Percentiles rank a stretch among this genome's conserved stretches.
Conservation (phyloP, 139 green algal genomes). For the Chlamydomonas incerta region DNA sequence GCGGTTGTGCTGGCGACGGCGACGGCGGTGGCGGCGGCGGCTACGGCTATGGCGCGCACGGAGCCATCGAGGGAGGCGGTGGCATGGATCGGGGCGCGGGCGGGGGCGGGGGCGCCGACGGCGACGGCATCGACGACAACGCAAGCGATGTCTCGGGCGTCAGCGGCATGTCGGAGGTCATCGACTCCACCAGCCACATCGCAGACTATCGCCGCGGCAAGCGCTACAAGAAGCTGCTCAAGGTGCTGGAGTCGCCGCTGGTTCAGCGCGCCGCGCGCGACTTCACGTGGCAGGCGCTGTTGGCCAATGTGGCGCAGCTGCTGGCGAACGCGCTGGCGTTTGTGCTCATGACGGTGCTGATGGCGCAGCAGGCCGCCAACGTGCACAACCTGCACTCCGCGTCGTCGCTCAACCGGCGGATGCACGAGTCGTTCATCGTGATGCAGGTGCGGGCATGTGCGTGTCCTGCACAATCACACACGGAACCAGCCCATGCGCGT, state of each 20-base stretch:
- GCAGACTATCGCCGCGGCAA: conserved; percentile 34
- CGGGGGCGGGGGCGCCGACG: neutral
- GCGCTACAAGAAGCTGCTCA: conserved; percentile 36
- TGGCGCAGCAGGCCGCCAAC: neutral
- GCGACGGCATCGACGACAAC: neutral
- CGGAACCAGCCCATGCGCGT: no score
- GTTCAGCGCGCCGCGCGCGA: conserved; percentile 31
- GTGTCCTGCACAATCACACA: no score
- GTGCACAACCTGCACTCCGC: neutral
- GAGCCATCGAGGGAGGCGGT: neutral
- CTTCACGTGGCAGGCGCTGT: conserved; percentile 34
- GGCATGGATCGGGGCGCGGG: neutral
- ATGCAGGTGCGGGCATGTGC: conserved; percentile 4
- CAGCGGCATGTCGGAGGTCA: conserved; percentile 6
- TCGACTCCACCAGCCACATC: neutral
- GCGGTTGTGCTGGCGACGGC: neutral
- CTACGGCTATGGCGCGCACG: no score
- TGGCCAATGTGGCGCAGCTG: conserved; percentile 34
- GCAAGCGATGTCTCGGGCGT: neutral
- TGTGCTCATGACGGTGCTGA: conserved; percentile 31
- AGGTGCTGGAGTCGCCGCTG: conserved; percentile 17
- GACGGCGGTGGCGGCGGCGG: no score
- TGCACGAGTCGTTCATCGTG: conserved; percentile 27
- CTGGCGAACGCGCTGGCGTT: conserved; percentile 34
- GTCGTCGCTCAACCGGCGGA: neutral